Evolutionary conservation across 331 rosid genomes (phyloP).

Genomic region (Erythrophleum ivorense): DNA sequence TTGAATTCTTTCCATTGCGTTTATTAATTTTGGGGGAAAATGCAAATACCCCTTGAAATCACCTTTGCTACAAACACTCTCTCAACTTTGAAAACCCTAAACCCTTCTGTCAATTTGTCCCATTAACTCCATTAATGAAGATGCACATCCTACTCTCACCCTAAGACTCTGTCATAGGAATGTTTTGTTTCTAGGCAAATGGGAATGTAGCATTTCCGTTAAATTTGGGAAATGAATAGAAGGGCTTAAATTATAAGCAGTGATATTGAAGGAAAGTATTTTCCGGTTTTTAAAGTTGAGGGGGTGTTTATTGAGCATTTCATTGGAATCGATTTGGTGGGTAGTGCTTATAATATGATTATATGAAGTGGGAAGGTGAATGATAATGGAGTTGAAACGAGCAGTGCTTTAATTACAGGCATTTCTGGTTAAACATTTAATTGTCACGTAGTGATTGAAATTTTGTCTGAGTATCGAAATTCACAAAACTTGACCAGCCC

Average conservation of each 20-base stretch:
- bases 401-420: not conserved
- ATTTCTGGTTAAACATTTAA: not conserved
- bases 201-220: too few species aligned
- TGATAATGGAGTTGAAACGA: not conserved
- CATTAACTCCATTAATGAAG: not conserved
- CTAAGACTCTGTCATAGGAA: too few species aligned
- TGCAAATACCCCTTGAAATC: not conserved
- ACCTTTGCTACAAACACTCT: not conserved
- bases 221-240: too few species aligned
- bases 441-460: conserved; percentile 32
- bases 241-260: too few species aligned
- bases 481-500: not conserved
- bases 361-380: not conserved
- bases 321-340: not conserved
- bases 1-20: not conserved
- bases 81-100: not conserved
- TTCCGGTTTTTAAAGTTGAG: too few species aligned
- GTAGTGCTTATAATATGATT: not conserved
- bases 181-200: too few species aligned
- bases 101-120: not conserved
- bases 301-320: not conserved
- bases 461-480: conserved; percentile 7
- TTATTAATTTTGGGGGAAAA: not conserved
- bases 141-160: too few species aligned
- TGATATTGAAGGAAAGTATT: too few species aligned